Percentiles rank a stretch among this genome's conserved stretches.
Conservation (phyloP, 2,329 filamentous ascomycete genomes). For the Xylaria sp. region DNA sequence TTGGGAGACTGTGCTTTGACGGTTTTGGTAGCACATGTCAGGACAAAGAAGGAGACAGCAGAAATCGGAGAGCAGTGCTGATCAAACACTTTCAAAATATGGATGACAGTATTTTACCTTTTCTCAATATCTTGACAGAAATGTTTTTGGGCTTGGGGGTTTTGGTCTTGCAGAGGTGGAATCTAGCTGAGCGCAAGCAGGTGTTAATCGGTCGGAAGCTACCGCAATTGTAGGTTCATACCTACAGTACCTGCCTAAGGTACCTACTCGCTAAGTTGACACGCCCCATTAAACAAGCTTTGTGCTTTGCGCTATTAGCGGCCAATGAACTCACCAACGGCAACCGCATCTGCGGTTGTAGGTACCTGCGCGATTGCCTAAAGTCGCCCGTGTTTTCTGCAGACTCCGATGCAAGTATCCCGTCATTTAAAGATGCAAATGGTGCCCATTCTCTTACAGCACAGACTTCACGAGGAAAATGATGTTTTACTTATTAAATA, state of each 20-base stretch:
- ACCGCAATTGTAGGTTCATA: neutral
- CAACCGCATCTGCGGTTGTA: neutral
- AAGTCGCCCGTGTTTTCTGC: no score
- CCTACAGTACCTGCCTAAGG: no score
- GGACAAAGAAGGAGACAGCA: neutral
- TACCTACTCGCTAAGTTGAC: neutral
- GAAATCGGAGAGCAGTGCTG: neutral
- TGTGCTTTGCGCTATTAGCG: neutral
- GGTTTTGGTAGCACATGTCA: neutral
- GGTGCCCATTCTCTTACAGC: no score
- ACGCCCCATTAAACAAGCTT: conserved; percentile 35
- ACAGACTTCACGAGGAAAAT: neutral
- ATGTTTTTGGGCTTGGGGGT: neutral
- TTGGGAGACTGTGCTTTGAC: no score
- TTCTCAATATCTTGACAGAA: neutral
- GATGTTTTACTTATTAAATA: neutral
- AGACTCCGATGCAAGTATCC: no score
- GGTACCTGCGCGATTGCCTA: no score
- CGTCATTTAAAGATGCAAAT: no score
- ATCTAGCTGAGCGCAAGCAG: neutral
- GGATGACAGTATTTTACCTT: neutral
- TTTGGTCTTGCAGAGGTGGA: neutral
- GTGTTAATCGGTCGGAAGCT: neutral
- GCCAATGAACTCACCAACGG: neutral
- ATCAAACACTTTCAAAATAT: neutral